These are phyloP conservation scores for Entrophospora sp. DNA, from an alignment of 192 early-diverging fungal genomes.

Conservation along the genomic window DNA sequence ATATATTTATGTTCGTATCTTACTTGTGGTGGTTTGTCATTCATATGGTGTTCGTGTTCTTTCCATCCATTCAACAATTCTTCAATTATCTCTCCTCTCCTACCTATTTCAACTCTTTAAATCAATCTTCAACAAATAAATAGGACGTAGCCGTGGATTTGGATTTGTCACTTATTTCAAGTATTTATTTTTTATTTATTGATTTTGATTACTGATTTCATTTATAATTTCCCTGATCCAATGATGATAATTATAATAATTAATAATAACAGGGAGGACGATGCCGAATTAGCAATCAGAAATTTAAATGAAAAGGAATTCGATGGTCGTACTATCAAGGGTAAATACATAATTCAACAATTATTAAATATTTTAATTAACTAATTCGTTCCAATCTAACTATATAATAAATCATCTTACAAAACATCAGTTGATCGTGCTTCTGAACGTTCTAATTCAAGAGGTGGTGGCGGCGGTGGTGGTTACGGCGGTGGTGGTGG, in stretches of 20 bases:
- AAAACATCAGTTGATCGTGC: constrained; percentile 27
- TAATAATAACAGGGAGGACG: constrained; percentile 23
- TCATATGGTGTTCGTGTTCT: too few species aligned
- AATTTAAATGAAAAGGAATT: constrained; percentile 57
- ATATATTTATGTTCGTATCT: too few species aligned
- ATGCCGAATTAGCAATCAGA: constrained; percentile 52
- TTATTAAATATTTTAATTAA: neutral
- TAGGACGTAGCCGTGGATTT: constrained; percentile 73
- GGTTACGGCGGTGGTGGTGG: constrained; percentile 19
- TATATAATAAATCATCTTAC: neutral
- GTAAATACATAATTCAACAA: neutral
- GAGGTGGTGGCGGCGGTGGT: constrained; percentile 26
- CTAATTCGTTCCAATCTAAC: too few species aligned
- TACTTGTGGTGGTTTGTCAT: too few species aligned
- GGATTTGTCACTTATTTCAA: constrained; percentile 64
- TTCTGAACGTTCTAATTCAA: constrained; percentile 25
- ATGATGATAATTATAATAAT: too few species aligned
- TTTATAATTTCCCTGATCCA: constrained; percentile 7
- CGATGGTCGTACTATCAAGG: constrained; percentile 67
- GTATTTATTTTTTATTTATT: constrained; percentile 22
- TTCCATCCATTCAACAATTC: neutral
- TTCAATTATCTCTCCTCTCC: constrained; percentile 11
- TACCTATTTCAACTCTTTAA: neutral
- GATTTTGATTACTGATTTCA: neutral
- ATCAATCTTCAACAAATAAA: too few species aligned